Base-by-base conservation (phyloP, 768 basidiomycete genomes). In the Lyophyllum semitale region DNA sequence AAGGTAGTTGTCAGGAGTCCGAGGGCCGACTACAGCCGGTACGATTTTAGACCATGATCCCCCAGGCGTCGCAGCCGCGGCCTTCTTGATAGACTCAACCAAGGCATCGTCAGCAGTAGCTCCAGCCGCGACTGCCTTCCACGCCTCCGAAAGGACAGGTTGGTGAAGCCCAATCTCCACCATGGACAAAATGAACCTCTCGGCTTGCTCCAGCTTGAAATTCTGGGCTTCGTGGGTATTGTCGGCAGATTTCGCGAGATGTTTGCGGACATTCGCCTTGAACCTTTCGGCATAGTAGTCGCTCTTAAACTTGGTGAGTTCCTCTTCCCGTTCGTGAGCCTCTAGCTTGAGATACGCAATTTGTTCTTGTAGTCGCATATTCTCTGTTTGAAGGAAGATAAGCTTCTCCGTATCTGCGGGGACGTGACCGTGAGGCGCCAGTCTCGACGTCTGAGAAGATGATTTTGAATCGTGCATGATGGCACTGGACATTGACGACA, bases 11-110 rank as follows among this genome's bases (percentile, higher is more conserved):
- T 73, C 67, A 11, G 66, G 64, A 17, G 66, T 68, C 20, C 67
- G 69, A 51, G 68, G 66, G 11, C 68, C 64, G 48, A 66, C 63
- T 48, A 74, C 54, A 18, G 69, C 63, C 20, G 74, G 69, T 9
- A 75, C 66, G 47, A 81, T 71, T 29, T 61, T 73, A 9, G 78
- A 69, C 74, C 81, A 79, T n/a, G 75, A 67, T 17, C 76, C 70
- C 27, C 59, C 66, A n/a, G 64, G 63, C 27, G 72, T 70, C 8
- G 71, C 60, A 33, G 75, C n/a, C n/a, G n/a, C 70, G 7, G 80
- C 79, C 42, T 70, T 67, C 54, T 69, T 71, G 54, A 83, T 77
- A 1, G 79, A 73, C 13, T 74, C 63, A 20, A 79, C 68, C 25
- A 83, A 63, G 2, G 74, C 73, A 18, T 77, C 69, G 40, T 82